Conservation (phyloP, 2,329 filamentous ascomycete genomes). For the Stylonectria norvegica region DNA sequence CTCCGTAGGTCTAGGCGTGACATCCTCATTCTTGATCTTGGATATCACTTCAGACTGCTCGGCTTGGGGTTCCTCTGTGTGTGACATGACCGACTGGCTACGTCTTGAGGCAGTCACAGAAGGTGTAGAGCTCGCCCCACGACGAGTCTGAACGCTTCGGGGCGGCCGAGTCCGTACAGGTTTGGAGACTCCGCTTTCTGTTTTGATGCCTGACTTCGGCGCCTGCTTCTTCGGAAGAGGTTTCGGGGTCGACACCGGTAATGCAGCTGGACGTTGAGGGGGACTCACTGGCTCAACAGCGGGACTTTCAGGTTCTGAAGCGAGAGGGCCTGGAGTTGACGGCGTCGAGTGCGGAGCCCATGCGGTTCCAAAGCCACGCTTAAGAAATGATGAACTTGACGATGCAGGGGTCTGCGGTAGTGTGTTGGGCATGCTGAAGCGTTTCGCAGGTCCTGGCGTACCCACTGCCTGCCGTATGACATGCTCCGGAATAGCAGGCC, state of each 20-base stretch:
- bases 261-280: slow-evolving; percentile 37
- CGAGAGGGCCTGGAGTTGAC: slow-evolving; percentile 48
- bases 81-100: slow-evolving; percentile 46
- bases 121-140: slow-evolving; percentile 34
- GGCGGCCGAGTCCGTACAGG: slow-evolving; percentile 33
- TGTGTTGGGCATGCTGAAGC: slow-evolving; percentile 29
- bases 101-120: slow-evolving; percentile 35
- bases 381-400: slow-evolving; percentile 27
- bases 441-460: slow-evolving; percentile 32
- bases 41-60: slow-evolving; percentile 38
- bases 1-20: slow-evolving; percentile 52
- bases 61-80: slow-evolving; percentile 46
- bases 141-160: slow-evolving; percentile 35
- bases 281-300: slow-evolving; percentile 59
- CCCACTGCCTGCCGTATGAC: slow-evolving; percentile 39
- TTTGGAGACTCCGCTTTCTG: slow-evolving; percentile 22
- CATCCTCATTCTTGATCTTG: slow-evolving; percentile 58
- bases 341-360: slow-evolving; percentile 57
- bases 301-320: slow-evolving; percentile 46
- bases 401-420: slow-evolving; percentile 36
- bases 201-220: slow-evolving; percentile 28
- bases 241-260: slow-evolving; percentile 32
- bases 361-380: slow-evolving; percentile 49
- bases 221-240: slow-evolving; percentile 31
- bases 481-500: slow-evolving; percentile 40